Percentiles rank a stretch among this genome's conserved stretches.
These are phyloP conservation scores for Myriosclerotinia scirpicola DNA, from an alignment of 2,329 filamentous ascomycete genomes.

Conservation along the genomic window DNA sequence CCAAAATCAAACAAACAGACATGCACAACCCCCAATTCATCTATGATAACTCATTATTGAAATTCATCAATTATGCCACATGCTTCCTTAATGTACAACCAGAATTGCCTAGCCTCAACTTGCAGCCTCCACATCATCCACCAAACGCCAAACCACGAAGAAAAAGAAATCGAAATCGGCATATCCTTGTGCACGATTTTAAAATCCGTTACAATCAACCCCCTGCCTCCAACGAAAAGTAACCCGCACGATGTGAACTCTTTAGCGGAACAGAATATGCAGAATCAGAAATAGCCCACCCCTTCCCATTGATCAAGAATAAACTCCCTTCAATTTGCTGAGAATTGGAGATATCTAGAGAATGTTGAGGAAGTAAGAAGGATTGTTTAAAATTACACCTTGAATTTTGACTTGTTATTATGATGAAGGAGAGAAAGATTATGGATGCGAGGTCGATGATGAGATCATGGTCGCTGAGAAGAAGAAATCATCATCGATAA, in stretches of 20 bases:
- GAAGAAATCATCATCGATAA: slow-evolving; percentile 23
- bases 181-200: slow-evolving; percentile 23
- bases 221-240: not conserved
- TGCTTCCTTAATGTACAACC: slow-evolving; percentile 20
- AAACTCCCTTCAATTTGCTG: not conserved
- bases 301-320: not conserved
- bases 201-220: slow-evolving; percentile 21
- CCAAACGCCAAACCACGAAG: slow-evolving; percentile 27
- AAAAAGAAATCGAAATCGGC: slow-evolving; percentile 1
- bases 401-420: not conserved
- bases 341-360: not conserved
- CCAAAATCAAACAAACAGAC: not conserved
- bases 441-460: not conserved
- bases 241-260: not conserved
- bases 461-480: not conserved
- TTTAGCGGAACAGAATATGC: not conserved
- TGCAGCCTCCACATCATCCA: slow-evolving; percentile 3
- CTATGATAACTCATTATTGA: slow-evolving; percentile 8
- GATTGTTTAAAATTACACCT: slow-evolving; percentile 16
- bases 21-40: not conserved
- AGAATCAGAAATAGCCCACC: not conserved
- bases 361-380: not conserved
- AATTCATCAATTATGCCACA: slow-evolving; percentile 3
- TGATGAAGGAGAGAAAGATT: slow-evolving; percentile 1
- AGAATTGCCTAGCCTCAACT: slow-evolving; percentile 6